A percentile compares a stretch with the other conserved stretches of the same genome.
These are phyloP conservation scores for Fusarium gaditjirri DNA, from an alignment of 2,329 filamentous ascomycete genomes.

Conservation along the genomic window DNA sequence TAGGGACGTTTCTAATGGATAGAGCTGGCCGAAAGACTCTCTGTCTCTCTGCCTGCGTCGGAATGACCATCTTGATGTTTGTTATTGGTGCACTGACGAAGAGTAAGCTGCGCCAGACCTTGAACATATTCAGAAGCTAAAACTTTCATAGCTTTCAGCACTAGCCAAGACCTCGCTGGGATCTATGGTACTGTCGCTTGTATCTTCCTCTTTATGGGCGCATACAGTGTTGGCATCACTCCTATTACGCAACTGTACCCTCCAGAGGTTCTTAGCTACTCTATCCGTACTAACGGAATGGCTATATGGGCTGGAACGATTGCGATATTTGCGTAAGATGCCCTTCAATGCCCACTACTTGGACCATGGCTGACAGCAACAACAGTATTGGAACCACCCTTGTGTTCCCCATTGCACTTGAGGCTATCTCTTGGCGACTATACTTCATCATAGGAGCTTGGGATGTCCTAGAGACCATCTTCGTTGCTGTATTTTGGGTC, in stretches of 20 bases:
- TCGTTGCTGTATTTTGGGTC: not conserved
- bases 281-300: not conserved
- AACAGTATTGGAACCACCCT: not conserved
- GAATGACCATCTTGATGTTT: not conserved
- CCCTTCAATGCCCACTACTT: too few relatives aligned
- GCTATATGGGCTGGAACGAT: not conserved
- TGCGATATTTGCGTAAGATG: not conserved
- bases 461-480: not conserved
- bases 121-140: fast-evolving
- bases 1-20: not conserved
- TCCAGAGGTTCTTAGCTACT: not conserved
- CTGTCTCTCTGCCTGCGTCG: not conserved
- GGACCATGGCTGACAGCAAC: fast-evolving
- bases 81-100: not conserved
- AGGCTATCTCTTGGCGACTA: not conserved
- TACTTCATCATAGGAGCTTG: not conserved
- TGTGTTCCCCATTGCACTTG: not conserved
- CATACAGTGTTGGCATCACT: not conserved
- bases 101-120: not conserved
- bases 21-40: not conserved
- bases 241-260: not conserved
- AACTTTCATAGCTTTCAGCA: not conserved
- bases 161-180: not conserved
- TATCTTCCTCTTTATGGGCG: not conserved
- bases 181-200: not conserved